These are phyloP conservation scores for Niveomyces coronatus DNA, from an alignment of 2,329 filamentous ascomycete genomes.

Conservation along the genomic window DNA sequence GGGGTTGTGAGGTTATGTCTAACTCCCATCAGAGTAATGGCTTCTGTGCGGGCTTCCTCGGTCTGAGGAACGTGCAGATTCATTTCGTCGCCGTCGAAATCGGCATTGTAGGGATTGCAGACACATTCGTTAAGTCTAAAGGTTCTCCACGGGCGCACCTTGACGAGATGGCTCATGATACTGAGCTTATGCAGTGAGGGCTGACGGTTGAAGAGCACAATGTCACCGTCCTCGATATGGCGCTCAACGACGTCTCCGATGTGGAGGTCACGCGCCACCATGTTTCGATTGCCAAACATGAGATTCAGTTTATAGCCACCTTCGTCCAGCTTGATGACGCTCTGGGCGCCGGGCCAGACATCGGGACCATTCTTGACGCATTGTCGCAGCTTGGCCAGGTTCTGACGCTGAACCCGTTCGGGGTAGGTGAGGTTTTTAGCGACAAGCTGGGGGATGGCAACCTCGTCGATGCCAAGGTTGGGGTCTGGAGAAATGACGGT, in stretches of 20 bases:
- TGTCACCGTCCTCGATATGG: slow-evolving; percentile 88
- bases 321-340: slow-evolving; percentile 61
- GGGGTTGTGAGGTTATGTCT: slow-evolving; percentile 93
- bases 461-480: slow-evolving; percentile 85
- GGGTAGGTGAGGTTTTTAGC: slow-evolving; percentile 95
- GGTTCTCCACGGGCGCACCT: slow-evolving; percentile 88
- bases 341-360: slow-evolving; percentile 81
- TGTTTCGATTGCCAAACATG: slow-evolving; percentile 61
- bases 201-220: slow-evolving; percentile 96
- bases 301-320: slow-evolving; percentile 61
- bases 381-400: slow-evolving; percentile 68
- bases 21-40: slow-evolving; percentile 93
- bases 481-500: slow-evolving; percentile 98
- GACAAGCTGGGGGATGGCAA: slow-evolving; percentile 84
- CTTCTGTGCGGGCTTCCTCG: slow-evolving; percentile 90
- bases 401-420: slow-evolving; percentile 75
- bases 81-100: slow-evolving; percentile 99
- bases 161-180: slow-evolving; percentile 93
- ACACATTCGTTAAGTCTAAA: slow-evolving; percentile 98
- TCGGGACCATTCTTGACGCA: slow-evolving; percentile 66
- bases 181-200: slow-evolving; percentile 96
- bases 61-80: slow-evolving; percentile 97
- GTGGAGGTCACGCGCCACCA: slow-evolving; percentile 62
- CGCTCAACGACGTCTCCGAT: slow-evolving; percentile 87
- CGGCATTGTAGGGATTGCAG: slow-evolving; percentile 94